A percentile compares a stretch with the other conserved stretches of the same genome.
Evolutionary conservation across 306 rosid genomes (phyloP).

Genomic region (Vigna reflexopilosa): DNA sequence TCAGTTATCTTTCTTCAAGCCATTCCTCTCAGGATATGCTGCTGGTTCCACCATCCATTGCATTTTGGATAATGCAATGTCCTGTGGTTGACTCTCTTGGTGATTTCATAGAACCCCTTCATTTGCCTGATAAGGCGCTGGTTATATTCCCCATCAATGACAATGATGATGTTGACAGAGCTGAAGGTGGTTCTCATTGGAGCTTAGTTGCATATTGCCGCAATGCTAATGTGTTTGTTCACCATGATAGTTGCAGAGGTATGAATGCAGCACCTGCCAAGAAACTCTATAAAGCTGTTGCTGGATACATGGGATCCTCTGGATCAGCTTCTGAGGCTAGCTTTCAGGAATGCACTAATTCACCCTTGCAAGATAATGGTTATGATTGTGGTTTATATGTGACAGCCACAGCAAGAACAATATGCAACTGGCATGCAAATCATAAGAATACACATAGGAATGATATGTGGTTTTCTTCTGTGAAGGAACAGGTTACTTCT

Average conservation of each 20-base stretch:
- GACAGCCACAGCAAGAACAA: constrained; percentile 67
- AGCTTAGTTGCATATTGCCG: constrained; percentile 82
- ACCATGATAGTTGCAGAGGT: constrained; percentile 72
- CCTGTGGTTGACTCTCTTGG: constrained; percentile 54
- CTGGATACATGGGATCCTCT: constrained; percentile 51
- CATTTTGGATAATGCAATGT: constrained; percentile 84
- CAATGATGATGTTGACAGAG: constrained; percentile 65
- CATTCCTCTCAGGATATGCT: constrained; percentile 58
- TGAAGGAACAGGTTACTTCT: constrained; percentile 71
- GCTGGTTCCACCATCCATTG: constrained; percentile 82
- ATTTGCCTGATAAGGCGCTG: constrained; percentile 60
- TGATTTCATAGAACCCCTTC: constrained; percentile 82
- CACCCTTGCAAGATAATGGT: constrained; percentile 77
- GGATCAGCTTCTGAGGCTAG: constrained; percentile 44
- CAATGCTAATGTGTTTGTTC: constrained; percentile 62
- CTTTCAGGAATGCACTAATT: constrained; percentile 61
- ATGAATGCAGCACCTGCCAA: constrained; percentile 57
- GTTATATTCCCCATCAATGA: constrained; percentile 82
- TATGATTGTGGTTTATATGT: constrained; percentile 91
- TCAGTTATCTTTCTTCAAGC: constrained; percentile 68
- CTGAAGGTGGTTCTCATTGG: constrained; percentile 96
- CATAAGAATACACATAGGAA: constrained; percentile 40
- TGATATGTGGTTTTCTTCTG: constrained; percentile 64
- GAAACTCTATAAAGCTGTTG: constrained; percentile 66
- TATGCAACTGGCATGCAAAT: constrained; percentile 67